Evolutionary conservation across 1,284 basidiomycete genomes (phyloP).

Genomic region (Malassezia cuniculi): DNA sequence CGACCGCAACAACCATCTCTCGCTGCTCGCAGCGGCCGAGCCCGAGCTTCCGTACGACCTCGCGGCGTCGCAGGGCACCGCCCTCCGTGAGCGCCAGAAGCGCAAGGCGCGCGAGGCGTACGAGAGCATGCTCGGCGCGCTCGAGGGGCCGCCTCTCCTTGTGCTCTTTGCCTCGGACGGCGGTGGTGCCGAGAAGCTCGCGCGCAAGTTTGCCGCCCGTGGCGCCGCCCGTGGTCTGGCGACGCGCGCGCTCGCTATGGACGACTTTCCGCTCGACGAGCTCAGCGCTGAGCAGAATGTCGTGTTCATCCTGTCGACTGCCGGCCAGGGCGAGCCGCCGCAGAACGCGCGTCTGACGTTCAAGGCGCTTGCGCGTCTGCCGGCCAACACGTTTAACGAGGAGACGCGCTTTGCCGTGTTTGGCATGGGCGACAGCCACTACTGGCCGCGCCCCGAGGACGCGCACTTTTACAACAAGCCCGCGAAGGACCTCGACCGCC

Average conservation of each 20-base stretch:
- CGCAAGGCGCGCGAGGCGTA: constrained; percentile 74
- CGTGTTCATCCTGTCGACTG: constrained; percentile 79
- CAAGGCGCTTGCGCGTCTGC: constrained; percentile 61
- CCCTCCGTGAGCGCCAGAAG: constrained; percentile 68
- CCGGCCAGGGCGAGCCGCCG: constrained; percentile 95
- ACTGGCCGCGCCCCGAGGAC: constrained; percentile 95
- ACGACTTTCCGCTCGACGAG: constrained; percentile 62
- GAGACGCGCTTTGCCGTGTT: constrained; percentile 56
- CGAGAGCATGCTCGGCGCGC: constrained; percentile 65
- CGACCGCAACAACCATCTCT: constrained; percentile 88
- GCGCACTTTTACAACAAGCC: constrained; percentile 97
- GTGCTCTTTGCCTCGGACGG: constrained; percentile 88
- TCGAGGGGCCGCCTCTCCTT: constrained; percentile 79
- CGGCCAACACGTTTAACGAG: constrained; percentile 16
- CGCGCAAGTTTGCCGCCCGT: constrained; percentile 70
- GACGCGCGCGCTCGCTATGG: constrained; percentile 51
- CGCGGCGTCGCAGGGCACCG: constrained; percentile 70
- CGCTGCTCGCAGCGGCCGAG: constrained; percentile 64
- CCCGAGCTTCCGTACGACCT: constrained; percentile 73
- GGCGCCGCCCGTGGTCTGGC: constrained; percentile 75
- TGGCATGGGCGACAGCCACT: constrained; percentile 93
- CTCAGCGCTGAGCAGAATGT: constrained; percentile 56
- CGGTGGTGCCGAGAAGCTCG: constrained; percentile 85
- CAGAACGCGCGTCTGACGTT: constrained; percentile 85
- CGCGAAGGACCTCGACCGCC: constrained; percentile 72